These are phyloP conservation scores for Epichloe bromicola DNA, from an alignment of 2,329 filamentous ascomycete genomes.

Conservation along the genomic window DNA sequence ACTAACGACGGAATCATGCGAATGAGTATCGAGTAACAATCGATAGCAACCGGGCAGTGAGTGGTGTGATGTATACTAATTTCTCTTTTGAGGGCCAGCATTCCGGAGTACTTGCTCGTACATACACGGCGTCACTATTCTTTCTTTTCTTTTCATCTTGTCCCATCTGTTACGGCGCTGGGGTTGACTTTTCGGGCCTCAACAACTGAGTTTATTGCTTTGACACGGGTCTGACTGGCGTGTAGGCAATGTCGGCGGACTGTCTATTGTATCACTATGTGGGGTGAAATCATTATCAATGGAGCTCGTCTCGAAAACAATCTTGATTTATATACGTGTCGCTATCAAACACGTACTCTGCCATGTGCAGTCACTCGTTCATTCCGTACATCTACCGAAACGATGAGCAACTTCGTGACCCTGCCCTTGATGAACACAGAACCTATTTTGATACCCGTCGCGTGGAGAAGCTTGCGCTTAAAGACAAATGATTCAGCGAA, in stretches of 20 bases:
- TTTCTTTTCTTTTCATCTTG: not conserved
- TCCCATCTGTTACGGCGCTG: not conserved
- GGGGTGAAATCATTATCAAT: not conserved
- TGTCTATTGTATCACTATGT: not conserved
- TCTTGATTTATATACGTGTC: no score
- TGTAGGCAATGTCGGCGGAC: not conserved
- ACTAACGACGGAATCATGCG: conserved; percentile 94
- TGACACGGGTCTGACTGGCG: no score
- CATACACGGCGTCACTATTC: not conserved
- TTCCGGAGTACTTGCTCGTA: not conserved
- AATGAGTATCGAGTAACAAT: conserved; percentile 74
- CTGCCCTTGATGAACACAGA: no score
- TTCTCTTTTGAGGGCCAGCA: not conserved
- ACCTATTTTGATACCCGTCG: no score
- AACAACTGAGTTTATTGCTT: not conserved
- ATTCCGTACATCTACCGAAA: no score
- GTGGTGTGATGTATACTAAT: not conserved
- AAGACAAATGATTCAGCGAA: no score
- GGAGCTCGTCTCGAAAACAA: no score
- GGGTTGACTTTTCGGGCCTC: not conserved
- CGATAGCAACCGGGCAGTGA: not conserved
- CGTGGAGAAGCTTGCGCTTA: no score
- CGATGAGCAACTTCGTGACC: no score
- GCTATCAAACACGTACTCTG: no score
- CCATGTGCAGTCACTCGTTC: no score